These are phyloP conservation scores for Endocladia muricata DNA, from an alignment of 31 red algal species.

Conservation along the genomic window DNA sequence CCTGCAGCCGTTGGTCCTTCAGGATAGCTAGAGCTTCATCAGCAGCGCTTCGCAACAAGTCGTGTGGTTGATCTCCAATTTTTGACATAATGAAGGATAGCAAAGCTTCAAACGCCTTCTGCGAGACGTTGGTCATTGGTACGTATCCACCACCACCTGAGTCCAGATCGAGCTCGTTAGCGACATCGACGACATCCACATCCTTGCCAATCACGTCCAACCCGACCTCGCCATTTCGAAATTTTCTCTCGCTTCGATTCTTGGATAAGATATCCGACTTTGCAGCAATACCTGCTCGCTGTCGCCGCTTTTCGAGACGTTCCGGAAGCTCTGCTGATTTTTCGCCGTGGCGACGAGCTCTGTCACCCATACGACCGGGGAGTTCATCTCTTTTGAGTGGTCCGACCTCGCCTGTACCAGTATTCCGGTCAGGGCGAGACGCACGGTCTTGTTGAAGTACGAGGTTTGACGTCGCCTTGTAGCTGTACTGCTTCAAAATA, in stretches of 20 bases:
- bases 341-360: slow-evolving; percentile 24
- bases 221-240: not conserved
- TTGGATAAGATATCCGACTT: no score
- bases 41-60: slow-evolving; percentile 74
- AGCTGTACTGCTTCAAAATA: slow-evolving; percentile 87
- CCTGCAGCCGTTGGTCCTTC: slow-evolving; percentile 43
- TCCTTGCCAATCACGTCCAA: not conserved
- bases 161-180: slow-evolving; percentile 64
- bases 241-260: not conserved
- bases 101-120: slow-evolving; percentile 74
- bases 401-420: slow-evolving; percentile 42
- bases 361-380: slow-evolving; percentile 81
- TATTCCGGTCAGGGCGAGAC: slow-evolving; percentile 17
- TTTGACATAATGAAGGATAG: slow-evolving; percentile 71
- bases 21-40: slow-evolving; percentile 68
- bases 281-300: not conserved
- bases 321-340: slow-evolving; percentile 26
- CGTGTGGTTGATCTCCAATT: slow-evolving; percentile 88
- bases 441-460: slow-evolving; percentile 67
- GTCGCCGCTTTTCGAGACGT: slow-evolving; percentile 31
- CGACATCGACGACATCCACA: slow-evolving; percentile 46
- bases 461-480: slow-evolving; percentile 86
- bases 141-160: slow-evolving; percentile 54
- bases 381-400: slow-evolving; percentile 52
- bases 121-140: slow-evolving; percentile 60